phyloP scores from a whole-genome alignment of 1,139 yeast species.

The Debaryomyces sp. region DNA sequence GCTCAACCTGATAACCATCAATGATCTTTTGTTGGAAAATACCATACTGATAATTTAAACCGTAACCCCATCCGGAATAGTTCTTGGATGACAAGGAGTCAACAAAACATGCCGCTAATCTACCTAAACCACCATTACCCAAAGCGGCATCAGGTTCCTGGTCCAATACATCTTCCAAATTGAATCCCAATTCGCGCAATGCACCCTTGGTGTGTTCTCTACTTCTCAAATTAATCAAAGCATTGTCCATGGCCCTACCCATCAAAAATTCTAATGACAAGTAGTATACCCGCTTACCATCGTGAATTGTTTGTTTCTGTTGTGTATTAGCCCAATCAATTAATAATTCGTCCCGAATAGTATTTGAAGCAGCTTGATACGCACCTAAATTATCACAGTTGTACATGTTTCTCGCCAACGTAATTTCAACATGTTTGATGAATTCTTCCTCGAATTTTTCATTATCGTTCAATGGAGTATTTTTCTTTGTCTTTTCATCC shows the following conservation, averaged over 20 bases:
- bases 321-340: conserved; percentile 94
- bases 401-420: conserved; percentile 85
- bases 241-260: conserved; percentile 97
- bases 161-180: conserved; percentile 80
- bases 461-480: conserved; percentile 29
- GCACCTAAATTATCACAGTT: conserved; percentile 93
- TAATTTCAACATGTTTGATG: conserved; percentile 85
- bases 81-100: conserved; percentile 86
- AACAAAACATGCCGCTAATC: conserved; percentile 92
- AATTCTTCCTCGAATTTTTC: conserved; percentile 69
- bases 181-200: conserved; percentile 78
- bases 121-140: conserved; percentile 95
- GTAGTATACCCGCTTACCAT: conserved; percentile 86
- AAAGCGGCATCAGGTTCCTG: conserved; percentile 94
- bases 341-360: conserved; percentile 78
- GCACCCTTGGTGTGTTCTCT: conserved; percentile 58
- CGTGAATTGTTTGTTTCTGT: conserved; percentile 81
- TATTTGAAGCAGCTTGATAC: conserved; percentile 81
- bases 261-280: conserved; percentile 85
- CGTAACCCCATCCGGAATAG: conserved; percentile 97
- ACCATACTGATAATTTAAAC: conserved; percentile 90
- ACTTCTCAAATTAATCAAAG: conserved; percentile 71
- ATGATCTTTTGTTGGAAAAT: conserved; percentile 88
- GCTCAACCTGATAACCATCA: conserved; percentile 91
- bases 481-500: conserved; percentile 6